A percentile compares a stretch with the other conserved stretches of the same genome.
Evolutionary conservation across 2,329 filamentous ascomycete genomes (phyloP).

Genomic region (Samsoniella hepiali): DNA sequence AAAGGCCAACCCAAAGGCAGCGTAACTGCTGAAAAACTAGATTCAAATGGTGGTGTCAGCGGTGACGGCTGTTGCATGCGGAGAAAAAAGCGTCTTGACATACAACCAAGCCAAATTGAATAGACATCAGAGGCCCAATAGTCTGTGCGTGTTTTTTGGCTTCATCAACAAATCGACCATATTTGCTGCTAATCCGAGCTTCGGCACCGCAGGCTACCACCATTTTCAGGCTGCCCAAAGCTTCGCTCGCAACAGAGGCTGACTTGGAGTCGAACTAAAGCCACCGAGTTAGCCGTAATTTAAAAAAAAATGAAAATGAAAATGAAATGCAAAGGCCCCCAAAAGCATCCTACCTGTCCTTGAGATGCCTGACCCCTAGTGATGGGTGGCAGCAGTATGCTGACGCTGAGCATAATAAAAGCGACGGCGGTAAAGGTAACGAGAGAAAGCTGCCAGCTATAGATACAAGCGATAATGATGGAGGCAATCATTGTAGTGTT

Average conservation of each 20-base stretch:
- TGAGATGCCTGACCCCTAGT: constrained; percentile 51
- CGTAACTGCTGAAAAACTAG: constrained; percentile 52
- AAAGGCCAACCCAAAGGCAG: constrained; percentile 55
- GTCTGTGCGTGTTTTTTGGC: constrained; percentile 47
- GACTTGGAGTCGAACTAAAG: constrained; percentile 41
- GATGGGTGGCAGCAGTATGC: constrained; percentile 51
- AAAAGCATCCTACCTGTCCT: constrained; percentile 33
- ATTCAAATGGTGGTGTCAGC: constrained; percentile 7
- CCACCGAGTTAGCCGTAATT: not conserved
- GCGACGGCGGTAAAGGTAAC: constrained; percentile 56
- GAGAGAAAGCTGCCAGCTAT: constrained; percentile 57
- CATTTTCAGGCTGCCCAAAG: constrained; percentile 58
- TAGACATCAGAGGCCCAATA: constrained; percentile 48
- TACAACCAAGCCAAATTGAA: constrained; percentile 51
- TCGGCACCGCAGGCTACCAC: constrained; percentile 62
- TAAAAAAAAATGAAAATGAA: not conserved
- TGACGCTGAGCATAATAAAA: constrained; percentile 51
- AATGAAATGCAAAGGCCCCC: too few relatives aligned
- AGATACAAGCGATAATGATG: constrained; percentile 53
- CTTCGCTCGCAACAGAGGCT: constrained; percentile 58
- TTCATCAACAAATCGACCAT: constrained; percentile 51
- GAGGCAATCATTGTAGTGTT: constrained; percentile 49
- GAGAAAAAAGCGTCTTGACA: constrained; percentile 5
- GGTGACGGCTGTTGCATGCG: constrained; percentile 11
- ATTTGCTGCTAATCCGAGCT: constrained; percentile 49